Evolutionary conservation across 805 yeast genomes (phyloP), one percentile per base, ranked within the genome.

Genomic region (Kodamaea sagamina): DNA sequence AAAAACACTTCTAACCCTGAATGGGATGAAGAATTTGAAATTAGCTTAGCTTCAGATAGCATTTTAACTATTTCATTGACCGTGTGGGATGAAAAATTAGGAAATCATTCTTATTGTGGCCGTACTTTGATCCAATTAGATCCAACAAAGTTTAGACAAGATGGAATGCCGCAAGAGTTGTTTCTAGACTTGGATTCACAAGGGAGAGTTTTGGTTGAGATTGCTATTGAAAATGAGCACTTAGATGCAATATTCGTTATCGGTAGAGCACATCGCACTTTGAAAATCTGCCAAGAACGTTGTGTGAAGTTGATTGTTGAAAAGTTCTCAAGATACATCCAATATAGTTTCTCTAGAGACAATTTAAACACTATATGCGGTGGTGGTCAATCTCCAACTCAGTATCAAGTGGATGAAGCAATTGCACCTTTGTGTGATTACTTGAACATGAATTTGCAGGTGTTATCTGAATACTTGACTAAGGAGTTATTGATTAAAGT

Each of bases 21-120:
- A 10, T 92, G 95, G 95, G 86, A 87, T 54, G 96, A 90, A 65
- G 86, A 84, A 44, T 87, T 89, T 58, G 95, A 89, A 58, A 45
- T 68, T 8, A 63, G 67, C 2, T 38, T 68, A 11, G 59, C 62
- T n/a, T 70, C 74, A 0, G 62, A 69, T 16, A 61, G 74, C 1
- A 57, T 75, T 1, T 64, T 73, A 28, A 70, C 78, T 24, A 50
- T 85, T 1, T 73, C 79, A 2, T 76, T 79, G 1, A 81, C 83
- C 2, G 76, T 86, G 0, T 87, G 95, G 95, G 83, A 82, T 53
- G 83, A 79, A 32, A 65, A 61, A 29, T 50, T 78, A 6, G 68
- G 78, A 1, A 71, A 77, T 8, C 84, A 84, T 47, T 78, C 78
- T 6, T 62, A 84, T 4, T 77, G 84, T 53, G 95, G 95, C 2